phyloP scores from a whole-genome alignment of 176 grass and related monocot species.

The Paspalum vaginatum region DNA sequence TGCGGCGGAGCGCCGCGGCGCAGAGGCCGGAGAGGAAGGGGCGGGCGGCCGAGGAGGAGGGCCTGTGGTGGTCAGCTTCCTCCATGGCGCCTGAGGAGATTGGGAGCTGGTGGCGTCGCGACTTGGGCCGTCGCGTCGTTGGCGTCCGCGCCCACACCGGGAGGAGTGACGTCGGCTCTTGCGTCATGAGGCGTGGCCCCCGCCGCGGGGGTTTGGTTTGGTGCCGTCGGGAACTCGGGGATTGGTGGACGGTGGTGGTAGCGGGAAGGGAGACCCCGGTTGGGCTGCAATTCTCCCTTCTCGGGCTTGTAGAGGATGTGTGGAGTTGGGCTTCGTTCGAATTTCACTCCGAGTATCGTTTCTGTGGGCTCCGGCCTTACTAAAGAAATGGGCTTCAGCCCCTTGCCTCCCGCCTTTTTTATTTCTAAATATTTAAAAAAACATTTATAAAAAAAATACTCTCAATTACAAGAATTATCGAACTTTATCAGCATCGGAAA shows the following conservation, averaged over 20 bases:
- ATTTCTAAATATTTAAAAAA: no score
- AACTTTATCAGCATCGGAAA: no score
- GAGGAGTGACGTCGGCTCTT: constrained; percentile 49
- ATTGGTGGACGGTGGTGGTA: neutral
- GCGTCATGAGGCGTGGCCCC: constrained; percentile 47
- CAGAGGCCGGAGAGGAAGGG: constrained; percentile 66
- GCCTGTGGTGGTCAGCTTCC: constrained; percentile 25
- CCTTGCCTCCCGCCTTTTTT: no score
- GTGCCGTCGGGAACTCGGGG: constrained; percentile 17
- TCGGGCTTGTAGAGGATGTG: neutral
- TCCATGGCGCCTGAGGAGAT: constrained; percentile 41
- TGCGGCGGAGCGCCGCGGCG: constrained; percentile 77
- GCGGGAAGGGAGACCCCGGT: neutral
- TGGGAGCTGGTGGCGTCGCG: constrained; percentile 33
- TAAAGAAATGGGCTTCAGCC: no score
- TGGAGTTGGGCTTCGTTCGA: neutral
- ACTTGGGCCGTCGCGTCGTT: constrained; percentile 31
- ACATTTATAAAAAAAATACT: no score
- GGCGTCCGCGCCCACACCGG: constrained; percentile 56
- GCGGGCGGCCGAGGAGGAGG: constrained; percentile 32
- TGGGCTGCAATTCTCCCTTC: neutral
- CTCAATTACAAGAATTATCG: no score
- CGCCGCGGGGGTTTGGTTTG: neutral
- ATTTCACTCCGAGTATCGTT: neutral
- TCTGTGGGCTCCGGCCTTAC: neutral